Evolutionary conservation across 2,329 filamentous ascomycete species (phyloP), one percentile per base, ranked within the genome.

Genomic region (Harringtonia lauricola): DNA sequence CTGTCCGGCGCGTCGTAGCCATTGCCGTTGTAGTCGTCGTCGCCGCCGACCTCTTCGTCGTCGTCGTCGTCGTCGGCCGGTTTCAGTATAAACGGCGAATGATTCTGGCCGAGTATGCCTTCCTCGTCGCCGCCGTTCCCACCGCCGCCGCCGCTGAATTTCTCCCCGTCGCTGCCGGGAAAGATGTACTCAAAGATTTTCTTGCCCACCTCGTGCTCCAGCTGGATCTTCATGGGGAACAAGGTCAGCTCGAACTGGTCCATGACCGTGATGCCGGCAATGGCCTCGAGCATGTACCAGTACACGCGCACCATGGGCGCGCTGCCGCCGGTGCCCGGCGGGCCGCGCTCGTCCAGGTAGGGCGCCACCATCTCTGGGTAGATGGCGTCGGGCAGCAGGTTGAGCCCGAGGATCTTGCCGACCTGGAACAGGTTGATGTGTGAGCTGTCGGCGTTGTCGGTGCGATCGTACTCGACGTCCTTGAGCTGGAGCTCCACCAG

Each of bases 281-380:
- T 95, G 8, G 92, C 89, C 64, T 98, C 92, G 5, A 98, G 73
- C 87, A 95, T 95, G 59, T 95, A 81, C 87, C 94, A 98, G 59
- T 94, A 92, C 13, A 99, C 86, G 29, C 83, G 79, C 41, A 98
- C 75, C 83, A 96, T 96, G 56, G 88, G 86, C 37, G 75, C 29
- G 35, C 17, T 33, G 26, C 19, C 21, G 39, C 36, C 34, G n/a
- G 71, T 63, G 37, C 77, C 72, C 15, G 68, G 51, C 58, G 67
- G 54, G 51, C 68, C 57, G 60, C 76, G 63, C 59, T 79, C 74
- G 42, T 94, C 84, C 19, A 83, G 66, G 56, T 94, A 96, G 0
- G 92, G 89, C 15, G 84, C 83, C 47, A 99, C 87, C 74, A 99
- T 96, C 59, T 94, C 84, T 0, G 92, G 92, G 57, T 98, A 99